Base-by-base conservation (phyloP, 495 filamentous ascomycete species). In the Penicillium tannophilum region DNA sequence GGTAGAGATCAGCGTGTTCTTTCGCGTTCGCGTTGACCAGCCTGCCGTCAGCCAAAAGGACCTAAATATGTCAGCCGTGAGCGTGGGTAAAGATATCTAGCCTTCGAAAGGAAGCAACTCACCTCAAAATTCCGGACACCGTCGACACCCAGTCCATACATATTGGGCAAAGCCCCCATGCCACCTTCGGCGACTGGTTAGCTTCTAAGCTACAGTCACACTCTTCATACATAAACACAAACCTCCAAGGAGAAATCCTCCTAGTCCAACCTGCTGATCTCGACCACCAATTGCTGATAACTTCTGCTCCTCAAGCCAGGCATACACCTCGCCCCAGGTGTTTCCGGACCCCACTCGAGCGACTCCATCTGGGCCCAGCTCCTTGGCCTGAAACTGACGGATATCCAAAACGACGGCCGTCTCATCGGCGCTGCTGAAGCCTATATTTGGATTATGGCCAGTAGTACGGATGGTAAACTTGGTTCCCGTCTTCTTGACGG, bases 381-480 rank as follows among this genome's bases (percentile, higher is more conserved):
- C 23, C 45, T 47, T 47, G 12, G 23, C 12, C 9, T 28, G 19
- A 47, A 47, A 12, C 45, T 47, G 45, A 16, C 45, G 23, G 23
- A 47, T 47, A 28, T 47, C 45, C 1, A 47, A 28, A 28, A 47
- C 45, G 6, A 47, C 8, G 1, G 45, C 19, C 3, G 23, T 47
- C 45, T 47, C 20, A 28, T 47, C 45, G 1, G 45, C 45, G 45
- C 45, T 47, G 14, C 45, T 47, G 11, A 47, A 47, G 45, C 45
- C 45, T 4, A 7, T 7, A 10, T 47, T 47, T 11, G 45, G 45
- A 28, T 47, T 47, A 16, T 47, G 45, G 2, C 45, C 45, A 16
- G 45, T 47, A 4, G 45, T 47, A 16, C 45, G 45, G 23, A 47
- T 28, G 19, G 45, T 16, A 20, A 47, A 47, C 10, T 47, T 47